A percentile compares a stretch with the other conserved stretches of the same genome.
phyloP scores from a whole-genome alignment of 2,329 filamentous ascomycete species.

The Aspergillus sp. region DNA sequence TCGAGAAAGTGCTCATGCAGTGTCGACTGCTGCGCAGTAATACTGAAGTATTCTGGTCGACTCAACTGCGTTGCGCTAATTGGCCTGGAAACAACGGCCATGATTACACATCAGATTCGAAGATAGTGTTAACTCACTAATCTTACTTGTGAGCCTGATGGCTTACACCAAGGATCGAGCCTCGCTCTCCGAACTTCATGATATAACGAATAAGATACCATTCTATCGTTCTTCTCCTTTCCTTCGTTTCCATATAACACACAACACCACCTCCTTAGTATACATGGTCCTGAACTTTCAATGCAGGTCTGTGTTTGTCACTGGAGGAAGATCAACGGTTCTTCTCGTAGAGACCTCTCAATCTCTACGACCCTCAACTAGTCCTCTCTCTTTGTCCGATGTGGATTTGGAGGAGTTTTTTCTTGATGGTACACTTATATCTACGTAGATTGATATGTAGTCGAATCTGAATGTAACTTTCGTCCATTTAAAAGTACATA shows the following conservation, averaged over 20 bases:
- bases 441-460: not conserved
- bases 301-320: conserved; percentile 42
- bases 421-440: conserved; percentile 17
- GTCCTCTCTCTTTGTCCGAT: conserved; percentile 15
- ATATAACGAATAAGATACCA: conserved; percentile 7
- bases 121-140: too few species aligned
- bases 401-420: conserved; percentile 11
- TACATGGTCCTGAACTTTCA: conserved; percentile 35
- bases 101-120: too few species aligned
- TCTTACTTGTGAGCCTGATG: too few species aligned
- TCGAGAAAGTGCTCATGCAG: too few species aligned
- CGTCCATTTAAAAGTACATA: not conserved
- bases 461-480: not conserved
- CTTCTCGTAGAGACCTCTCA: conserved; percentile 18
- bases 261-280: conserved; percentile 31
- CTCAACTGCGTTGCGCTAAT: too few species aligned
- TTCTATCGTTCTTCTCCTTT: conserved; percentile 1
- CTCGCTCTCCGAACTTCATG: not conserved
- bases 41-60: too few species aligned
- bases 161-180: too few species aligned
- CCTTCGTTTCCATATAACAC: not conserved
- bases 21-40: too few species aligned
- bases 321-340: conserved; percentile 32
- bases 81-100: too few species aligned
- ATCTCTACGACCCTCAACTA: conserved; percentile 19